These are phyloP conservation scores for Pelagophyceae sp. DNA, from an alignment of 352 stramenopile genomes.

Conservation along the genomic window DNA sequence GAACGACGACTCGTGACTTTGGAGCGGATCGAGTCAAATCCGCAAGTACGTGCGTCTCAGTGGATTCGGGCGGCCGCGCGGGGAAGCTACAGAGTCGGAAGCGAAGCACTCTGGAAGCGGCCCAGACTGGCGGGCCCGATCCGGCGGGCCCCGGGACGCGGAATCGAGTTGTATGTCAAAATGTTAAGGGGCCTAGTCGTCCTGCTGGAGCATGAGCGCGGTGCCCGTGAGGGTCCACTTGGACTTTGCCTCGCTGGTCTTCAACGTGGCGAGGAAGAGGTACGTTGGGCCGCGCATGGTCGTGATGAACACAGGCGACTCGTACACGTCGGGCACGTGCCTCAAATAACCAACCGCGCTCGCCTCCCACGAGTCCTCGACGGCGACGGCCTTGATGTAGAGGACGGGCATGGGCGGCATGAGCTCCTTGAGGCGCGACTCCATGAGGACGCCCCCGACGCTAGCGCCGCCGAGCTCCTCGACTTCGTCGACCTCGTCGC, in stretches of 20 bases:
- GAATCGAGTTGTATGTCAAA: too few relatives aligned
- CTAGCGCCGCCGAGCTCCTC: constrained; percentile 65
- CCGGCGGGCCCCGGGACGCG: too few relatives aligned
- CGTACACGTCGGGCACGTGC: constrained; percentile 76
- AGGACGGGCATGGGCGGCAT: constrained; percentile 79
- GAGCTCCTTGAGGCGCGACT: constrained; percentile 89
- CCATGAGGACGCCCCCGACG: constrained; percentile 73
- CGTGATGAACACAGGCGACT: constrained; percentile 91
- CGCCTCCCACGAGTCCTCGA: constrained; percentile 80
- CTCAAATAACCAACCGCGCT: constrained; percentile 87
- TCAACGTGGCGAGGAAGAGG: constrained; percentile 87
- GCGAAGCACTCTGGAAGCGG: too few relatives aligned
- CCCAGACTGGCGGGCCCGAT: too few relatives aligned
- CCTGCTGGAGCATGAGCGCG: constrained; percentile 84
- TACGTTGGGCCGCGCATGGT: constrained; percentile 90
- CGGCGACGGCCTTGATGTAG: constrained; percentile 89
- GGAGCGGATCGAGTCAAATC: too few relatives aligned
- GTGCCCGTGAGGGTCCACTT: constrained; percentile 89
- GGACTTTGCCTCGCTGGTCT: constrained; percentile 58
- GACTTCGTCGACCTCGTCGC: constrained; percentile 72
- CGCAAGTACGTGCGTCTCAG: too few relatives aligned
- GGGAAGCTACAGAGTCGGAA: too few relatives aligned
- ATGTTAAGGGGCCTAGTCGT: constrained; percentile 82
- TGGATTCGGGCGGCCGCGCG: too few relatives aligned
- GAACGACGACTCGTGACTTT: too few relatives aligned